phyloP scores from a whole-genome alignment of 192 early-diverging fungal genomes.

The Backusella tarrabulga region DNA sequence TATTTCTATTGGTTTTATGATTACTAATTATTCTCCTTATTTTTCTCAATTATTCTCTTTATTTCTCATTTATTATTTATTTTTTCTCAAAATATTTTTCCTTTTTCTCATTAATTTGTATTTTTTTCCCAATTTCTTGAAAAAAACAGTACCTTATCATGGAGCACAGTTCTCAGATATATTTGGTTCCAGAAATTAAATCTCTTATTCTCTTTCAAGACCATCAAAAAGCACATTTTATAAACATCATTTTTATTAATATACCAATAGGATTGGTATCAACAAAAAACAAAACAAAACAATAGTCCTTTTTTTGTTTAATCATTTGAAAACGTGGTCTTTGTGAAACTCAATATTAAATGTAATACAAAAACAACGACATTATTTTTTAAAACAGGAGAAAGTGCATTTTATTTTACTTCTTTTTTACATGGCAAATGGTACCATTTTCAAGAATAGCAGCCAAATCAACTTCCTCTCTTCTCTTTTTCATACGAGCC shows the following conservation, averaged over 20 bases:
- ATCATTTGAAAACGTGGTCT: background rate
- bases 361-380: background rate
- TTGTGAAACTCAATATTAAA: background rate
- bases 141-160: too few species aligned
- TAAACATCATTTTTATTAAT: background rate
- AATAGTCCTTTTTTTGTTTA: background rate
- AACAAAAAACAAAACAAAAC: too few species aligned
- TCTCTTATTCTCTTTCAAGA: background rate
- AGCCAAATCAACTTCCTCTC: constrained; percentile 33
- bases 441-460: constrained; percentile 47
- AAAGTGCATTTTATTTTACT: too few species aligned
- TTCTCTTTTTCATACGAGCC: constrained; percentile 47
- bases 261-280: background rate
- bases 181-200: background rate
- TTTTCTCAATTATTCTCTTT: too few species aligned
- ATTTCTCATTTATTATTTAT: too few species aligned
- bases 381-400: too few species aligned
- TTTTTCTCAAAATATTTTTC: too few species aligned
- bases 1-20: too few species aligned
- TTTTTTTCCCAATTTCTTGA: too few species aligned
- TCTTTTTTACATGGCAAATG: constrained; percentile 11
- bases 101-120: too few species aligned
- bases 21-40: too few species aligned
- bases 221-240: background rate
- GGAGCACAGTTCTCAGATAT: background rate